Evolutionary conservation across 2,329 filamentous ascomycete species (phyloP).

Genomic region (Nannizzia gypsea): DNA sequence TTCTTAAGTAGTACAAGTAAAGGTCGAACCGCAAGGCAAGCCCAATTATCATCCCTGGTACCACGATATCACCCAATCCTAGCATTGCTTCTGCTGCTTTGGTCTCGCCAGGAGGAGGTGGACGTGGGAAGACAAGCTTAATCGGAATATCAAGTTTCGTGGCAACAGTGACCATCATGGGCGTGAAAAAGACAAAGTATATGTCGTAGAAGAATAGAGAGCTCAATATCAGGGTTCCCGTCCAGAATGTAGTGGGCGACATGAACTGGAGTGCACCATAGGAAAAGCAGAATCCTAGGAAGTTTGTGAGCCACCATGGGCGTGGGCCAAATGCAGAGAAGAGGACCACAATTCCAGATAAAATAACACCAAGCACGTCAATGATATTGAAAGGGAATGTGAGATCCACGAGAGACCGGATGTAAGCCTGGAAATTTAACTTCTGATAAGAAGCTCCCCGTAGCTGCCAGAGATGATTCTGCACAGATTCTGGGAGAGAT

Average conservation of each 20-base stretch:
- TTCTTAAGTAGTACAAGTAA: constrained; percentile 63
- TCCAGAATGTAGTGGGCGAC: constrained; percentile 78
- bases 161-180: constrained; percentile 53
- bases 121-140: constrained; percentile 74
- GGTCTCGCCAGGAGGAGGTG: constrained; percentile 38
- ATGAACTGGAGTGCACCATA: constrained; percentile 72
- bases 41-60: constrained; percentile 82
- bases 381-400: constrained; percentile 35
- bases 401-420: constrained; percentile 41
- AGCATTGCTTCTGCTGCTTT: constrained; percentile 55
- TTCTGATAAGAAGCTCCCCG: constrained; percentile 40
- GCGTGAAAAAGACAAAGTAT: constrained; percentile 49
- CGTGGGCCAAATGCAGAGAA: constrained; percentile 55
- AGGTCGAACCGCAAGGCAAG: constrained; percentile 86
- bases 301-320: constrained; percentile 65
- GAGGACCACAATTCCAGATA: constrained; percentile 44
- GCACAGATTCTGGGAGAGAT: constrained; percentile 30
- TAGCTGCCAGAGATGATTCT: constrained; percentile 37
- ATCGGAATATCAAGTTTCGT: constrained; percentile 84
- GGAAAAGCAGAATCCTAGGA: constrained; percentile 76
- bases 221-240: constrained; percentile 62
- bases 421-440: constrained; percentile 39
- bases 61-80: constrained; percentile 83
- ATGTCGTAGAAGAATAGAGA: constrained; percentile 93
- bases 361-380: constrained; percentile 43